Evolutionary conservation across 1,284 basidiomycete species (phyloP), one percentile per base, ranked within the genome.

Genomic region (Bjerkandera adusta): DNA sequence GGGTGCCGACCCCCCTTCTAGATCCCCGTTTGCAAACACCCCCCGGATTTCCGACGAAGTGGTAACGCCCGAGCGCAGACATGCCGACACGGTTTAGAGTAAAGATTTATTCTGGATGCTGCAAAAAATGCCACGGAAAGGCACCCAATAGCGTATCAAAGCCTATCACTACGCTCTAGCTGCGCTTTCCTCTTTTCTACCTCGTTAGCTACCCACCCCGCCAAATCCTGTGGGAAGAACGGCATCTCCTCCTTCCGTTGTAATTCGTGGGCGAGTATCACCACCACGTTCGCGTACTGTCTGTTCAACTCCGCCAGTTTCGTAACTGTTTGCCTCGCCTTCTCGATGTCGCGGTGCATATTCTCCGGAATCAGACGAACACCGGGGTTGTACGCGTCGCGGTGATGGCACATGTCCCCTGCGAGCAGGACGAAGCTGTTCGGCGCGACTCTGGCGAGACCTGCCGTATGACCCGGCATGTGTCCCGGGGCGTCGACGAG

Each of bases 311-410:
- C 21, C 34, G 47, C 51, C 34, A 57, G 35, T 32, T 43, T 36
- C 25, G 44, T 24, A 36, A 52, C 48, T 1, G 56, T 50, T 38
- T 51, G 42, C 29, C 52, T 42, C 16, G 56, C 56, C 12, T 40
- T 36, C 15, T 47, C 52, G 11, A 49, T 29, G 35, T 52, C 48
- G 4, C 40, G 41, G 33, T 52, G 30, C 30, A 42, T 50, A 33
- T 43, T 20, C 25, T 45, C 46, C 35, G 52, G 50, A 25, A 73
- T 56, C 5, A 61, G 52, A 40, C 69, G 72, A 1, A 68, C 69
- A 6, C 65, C 72, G 44, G 67, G 64, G n/a, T 68, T 68, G 71
- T 49, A 36, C 32, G 25, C 41, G 34, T 32, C 16, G 11, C 40
- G 51, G 36, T 46, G 45, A 27, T 54, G 45, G 41, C 41, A 49